Conservation (phyloP, 1,284 basidiomycete genomes). For the Vanrija sp. region DNA sequence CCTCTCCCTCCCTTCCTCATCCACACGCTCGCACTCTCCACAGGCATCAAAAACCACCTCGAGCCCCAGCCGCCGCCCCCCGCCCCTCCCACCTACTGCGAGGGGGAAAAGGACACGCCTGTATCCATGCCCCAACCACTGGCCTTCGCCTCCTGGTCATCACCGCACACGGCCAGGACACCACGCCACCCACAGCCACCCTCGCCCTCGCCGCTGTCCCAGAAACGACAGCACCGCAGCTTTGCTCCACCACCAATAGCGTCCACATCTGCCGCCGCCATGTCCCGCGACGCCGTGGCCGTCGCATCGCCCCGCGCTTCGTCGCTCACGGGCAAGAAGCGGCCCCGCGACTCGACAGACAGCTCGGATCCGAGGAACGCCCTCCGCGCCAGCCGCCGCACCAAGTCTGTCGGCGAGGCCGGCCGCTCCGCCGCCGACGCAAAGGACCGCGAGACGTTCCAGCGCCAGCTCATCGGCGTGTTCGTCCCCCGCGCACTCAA, state of each 20-base stretch:
- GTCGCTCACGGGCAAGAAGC: constrained; percentile 40
- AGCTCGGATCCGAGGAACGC: constrained; percentile 23
- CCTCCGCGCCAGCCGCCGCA: constrained; percentile 29
- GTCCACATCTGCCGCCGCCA: constrained; percentile 1
- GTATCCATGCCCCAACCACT: constrained; percentile 16
- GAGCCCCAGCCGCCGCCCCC: no score
- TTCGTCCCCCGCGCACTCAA: constrained; percentile 47
- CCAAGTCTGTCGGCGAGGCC: constrained; percentile 41
- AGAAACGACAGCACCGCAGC: not conserved
- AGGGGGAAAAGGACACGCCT: no score
- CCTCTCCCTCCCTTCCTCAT: no score
- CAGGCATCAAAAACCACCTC: no score
- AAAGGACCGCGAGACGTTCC: constrained; percentile 40
- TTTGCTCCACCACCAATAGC: constrained; percentile 1
- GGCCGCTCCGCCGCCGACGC: constrained; percentile 8
- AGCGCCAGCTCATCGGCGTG: constrained; percentile 45
- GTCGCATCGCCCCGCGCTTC: constrained; percentile 27
- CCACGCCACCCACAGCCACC: constrained; percentile 11
- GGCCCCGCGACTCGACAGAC: constrained; percentile 28
- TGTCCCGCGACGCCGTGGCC: constrained; percentile 9
- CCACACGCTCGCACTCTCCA: no score
- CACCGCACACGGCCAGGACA: constrained; percentile 28
- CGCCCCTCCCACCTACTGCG: no score
- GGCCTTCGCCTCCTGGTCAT: constrained; percentile 29
- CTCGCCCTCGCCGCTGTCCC: constrained; percentile 3